Evolutionary conservation across 1,284 basidiomycete species (phyloP), one percentile per base, ranked within the genome.

Genomic region (Trametes sp.): DNA sequence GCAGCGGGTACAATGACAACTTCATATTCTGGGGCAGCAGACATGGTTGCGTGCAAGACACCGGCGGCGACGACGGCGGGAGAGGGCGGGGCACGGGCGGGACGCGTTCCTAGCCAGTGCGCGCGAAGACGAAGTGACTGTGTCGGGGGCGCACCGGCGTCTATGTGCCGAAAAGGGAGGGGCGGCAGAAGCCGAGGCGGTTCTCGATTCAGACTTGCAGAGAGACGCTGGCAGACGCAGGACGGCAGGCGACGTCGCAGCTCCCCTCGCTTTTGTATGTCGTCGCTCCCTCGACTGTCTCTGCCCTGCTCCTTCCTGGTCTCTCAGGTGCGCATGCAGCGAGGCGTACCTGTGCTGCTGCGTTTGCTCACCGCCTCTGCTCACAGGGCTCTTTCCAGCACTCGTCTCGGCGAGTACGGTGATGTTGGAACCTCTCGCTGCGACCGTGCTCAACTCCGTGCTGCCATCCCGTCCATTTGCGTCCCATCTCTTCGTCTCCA

Each of bases 401-500:
- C 77, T 77, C 77, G 77, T 79, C 65, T 61, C 64, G 75, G 73
- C 76, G 79, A 76, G 77, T 73, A 64, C 75, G 78, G 73, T 73
- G 66, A 76, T 76, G 74, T 73, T 76, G 69, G 84, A 87, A 78
- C 83, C 84, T 70, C 74, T 86, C 65, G 78, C 82, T 67, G 78
- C 81, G 60, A 78, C 81, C 69, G 77, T 85, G 68, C 73, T 83
- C 72, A 83, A 78, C 75, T 80, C 83, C 62, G 72, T 87, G 68
- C 76, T 83, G 69, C 78, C 82, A 50, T 76, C 78, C 66, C 79
- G 80, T 67, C 76, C 79, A 63, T 72, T 77, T 64, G 65, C 76
- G 57, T 66, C 69, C 66, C 69, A 68, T 35, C 54, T 61, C 26
- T 59, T 66, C 31, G 49, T 62, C 45, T 64, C 68, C 41, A 69